Evolutionary conservation across 2,329 filamentous ascomycete species (phyloP).

Genomic region (Ophiostoma pallidulum): DNA sequence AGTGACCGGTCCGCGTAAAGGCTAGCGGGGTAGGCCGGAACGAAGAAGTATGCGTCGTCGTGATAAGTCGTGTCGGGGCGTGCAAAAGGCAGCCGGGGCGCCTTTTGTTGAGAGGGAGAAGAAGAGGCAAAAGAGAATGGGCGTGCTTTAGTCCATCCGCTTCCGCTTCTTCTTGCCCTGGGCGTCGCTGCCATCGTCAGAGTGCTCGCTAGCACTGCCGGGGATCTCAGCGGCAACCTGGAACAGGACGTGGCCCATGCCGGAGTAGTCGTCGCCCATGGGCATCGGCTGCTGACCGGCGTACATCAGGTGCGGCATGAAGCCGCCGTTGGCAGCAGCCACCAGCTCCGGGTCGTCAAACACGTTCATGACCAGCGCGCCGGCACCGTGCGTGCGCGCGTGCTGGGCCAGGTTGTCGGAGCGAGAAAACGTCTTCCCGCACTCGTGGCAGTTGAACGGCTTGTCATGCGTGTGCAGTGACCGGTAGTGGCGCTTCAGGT

Average conservation of each 20-base stretch:
- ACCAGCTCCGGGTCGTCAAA: conserved; percentile 57
- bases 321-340: conserved; percentile 22
- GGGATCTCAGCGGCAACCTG: conserved; percentile 67
- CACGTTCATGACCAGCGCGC: conserved; percentile 84
- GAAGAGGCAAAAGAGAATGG: not conserved
- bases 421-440: conserved; percentile 97
- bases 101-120: not conserved
- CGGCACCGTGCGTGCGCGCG: conserved; percentile 82
- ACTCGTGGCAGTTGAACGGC: conserved; percentile 95
- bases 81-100: conserved; percentile 17
- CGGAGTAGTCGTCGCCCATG: conserved; percentile 52
- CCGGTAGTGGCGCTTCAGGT: conserved; percentile 96
- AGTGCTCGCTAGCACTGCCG: conserved; percentile 51
- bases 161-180: conserved; percentile 68
- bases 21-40: conserved; percentile 16
- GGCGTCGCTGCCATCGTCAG: conserved; percentile 42
- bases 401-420: conserved; percentile 97
- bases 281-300: conserved; percentile 27
- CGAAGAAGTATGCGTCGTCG: conserved; percentile 23
- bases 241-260: conserved; percentile 70
- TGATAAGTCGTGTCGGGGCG: conserved; percentile 30
- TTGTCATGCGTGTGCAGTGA: conserved; percentile 98
- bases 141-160: conserved; percentile 50
- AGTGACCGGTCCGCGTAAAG: conserved; percentile 19
- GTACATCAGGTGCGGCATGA: conserved; percentile 23